phyloP scores from a whole-genome alignment of 2,329 filamentous ascomycete species.

The Thermothelomyces thermophilus region DNA sequence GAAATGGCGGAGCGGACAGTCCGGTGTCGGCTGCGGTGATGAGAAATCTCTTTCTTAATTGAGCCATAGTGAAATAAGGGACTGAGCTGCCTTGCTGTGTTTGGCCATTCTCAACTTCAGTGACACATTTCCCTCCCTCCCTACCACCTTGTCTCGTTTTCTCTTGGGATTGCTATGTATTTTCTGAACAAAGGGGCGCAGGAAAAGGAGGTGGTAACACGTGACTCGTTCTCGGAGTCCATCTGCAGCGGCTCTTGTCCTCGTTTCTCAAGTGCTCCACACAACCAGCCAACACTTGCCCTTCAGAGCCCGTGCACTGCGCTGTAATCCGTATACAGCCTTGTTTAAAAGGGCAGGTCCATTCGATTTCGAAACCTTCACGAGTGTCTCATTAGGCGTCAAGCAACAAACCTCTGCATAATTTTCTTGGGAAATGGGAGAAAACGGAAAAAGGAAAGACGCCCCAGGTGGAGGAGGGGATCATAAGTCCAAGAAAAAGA shows the following conservation, averaged over 20 bases:
- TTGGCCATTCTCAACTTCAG: neutral
- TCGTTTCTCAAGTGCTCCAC: neutral
- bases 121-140: neutral
- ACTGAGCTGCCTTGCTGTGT: neutral
- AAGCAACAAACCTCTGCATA: neutral
- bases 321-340: too few species aligned
- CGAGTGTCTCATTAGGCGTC: too few species aligned
- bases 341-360: too few species aligned
- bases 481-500: slow-evolving; percentile 33
- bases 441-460: slow-evolving; percentile 32
- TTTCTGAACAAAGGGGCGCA: neutral
- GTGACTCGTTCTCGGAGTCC: neutral
- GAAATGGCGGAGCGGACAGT: neutral
- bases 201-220: neutral
- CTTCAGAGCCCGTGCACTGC: too few species aligned
- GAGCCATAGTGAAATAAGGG: neutral
- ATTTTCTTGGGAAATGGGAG: slow-evolving; percentile 23
- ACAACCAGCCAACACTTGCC: too few species aligned
- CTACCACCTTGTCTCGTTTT: neutral
- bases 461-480: slow-evolving; percentile 26
- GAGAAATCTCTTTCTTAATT: neutral
- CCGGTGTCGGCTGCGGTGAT: neutral
- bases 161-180: too few species aligned
- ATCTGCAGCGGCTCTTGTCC: too few species aligned
- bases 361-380: too few species aligned